Conservation (phyloP, 2,329 filamentous ascomycete species). For the Raffaelea albimanens region DNA sequence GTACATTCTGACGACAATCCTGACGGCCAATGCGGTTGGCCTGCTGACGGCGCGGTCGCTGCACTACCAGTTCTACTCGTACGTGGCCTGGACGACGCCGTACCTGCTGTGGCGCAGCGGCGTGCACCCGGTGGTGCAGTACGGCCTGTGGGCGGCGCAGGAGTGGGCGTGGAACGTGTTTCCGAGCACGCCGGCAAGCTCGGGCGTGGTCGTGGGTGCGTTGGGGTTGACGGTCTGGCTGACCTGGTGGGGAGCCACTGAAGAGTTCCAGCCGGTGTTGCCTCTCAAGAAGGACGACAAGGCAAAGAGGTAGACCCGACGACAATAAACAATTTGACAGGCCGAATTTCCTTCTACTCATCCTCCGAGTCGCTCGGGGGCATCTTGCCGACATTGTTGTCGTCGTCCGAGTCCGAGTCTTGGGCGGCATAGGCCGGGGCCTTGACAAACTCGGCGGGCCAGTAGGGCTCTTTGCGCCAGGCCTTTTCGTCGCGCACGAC, state of each 20-base stretch:
- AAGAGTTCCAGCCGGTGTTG: conserved; percentile 23
- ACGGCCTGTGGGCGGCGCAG: conserved; percentile 64
- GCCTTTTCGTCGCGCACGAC: conserved; percentile 83
- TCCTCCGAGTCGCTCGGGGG: conserved; percentile 74
- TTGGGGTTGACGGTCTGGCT: conserved; percentile 58
- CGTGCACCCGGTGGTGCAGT: conserved; percentile 57
- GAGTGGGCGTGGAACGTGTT: conserved; percentile 94
- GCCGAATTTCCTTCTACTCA: conserved; percentile 31
- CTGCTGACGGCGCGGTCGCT: conserved; percentile 79
- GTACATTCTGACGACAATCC: conserved; percentile 67
- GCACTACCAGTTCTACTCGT: conserved; percentile 94
- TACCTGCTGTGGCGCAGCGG: conserved; percentile 77
- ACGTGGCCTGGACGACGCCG: conserved; percentile 81
- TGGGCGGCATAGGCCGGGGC: conserved; percentile 34
- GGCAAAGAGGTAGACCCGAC: conserved; percentile 8
- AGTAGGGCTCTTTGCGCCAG: conserved; percentile 85
- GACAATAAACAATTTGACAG: no score
- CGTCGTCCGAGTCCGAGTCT: conserved; percentile 55
- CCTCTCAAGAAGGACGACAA: conserved; percentile 11
- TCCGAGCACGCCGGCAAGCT: conserved; percentile 58
- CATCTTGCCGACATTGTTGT: conserved; percentile 76
- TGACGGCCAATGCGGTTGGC: conserved; percentile 69
- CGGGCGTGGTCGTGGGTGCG: conserved; percentile 56
- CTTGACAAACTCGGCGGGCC: conserved; percentile 75
- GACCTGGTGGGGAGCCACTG: conserved; percentile 48